phyloP scores from a whole-genome alignment of 2,329 filamentous ascomycete genomes.

The Colletotrichum spinosum region DNA sequence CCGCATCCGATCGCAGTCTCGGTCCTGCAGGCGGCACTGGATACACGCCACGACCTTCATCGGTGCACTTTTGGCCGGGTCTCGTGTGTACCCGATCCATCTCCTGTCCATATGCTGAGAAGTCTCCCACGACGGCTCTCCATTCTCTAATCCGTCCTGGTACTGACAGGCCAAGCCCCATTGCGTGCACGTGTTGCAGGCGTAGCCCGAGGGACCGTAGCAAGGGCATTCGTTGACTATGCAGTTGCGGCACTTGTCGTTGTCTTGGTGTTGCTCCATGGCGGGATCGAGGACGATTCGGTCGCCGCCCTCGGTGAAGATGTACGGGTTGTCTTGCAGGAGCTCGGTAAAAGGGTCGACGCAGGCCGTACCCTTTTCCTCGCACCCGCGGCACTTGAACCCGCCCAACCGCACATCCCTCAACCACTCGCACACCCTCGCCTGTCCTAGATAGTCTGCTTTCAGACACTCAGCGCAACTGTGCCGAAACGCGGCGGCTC shows the following conservation, averaged over 20 bases:
- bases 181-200: conserved; percentile 33
- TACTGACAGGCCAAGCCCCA: conserved; percentile 35
- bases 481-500: conserved; percentile 3
- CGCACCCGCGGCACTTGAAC: conserved; percentile 39
- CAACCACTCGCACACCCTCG: conserved; percentile 17
- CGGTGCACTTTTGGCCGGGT: neutral
- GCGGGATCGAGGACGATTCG: neutral
- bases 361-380: conserved; percentile 37
- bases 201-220: conserved; percentile 18
- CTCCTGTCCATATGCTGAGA: conserved; percentile 22
- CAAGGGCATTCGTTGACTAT: conserved; percentile 11
- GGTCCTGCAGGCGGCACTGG: conserved; percentile 13
- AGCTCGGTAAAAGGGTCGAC: conserved; percentile 35
- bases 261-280: neutral
- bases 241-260: conserved; percentile 24
- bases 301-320: conserved; percentile 1
- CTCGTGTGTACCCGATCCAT: conserved; percentile 26
- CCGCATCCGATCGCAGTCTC: conserved; percentile 49
- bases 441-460: no score
- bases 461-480: no score
- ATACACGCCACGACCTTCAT: conserved; percentile 22
- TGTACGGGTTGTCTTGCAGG: conserved; percentile 23
- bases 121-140: no score
- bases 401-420: conserved; percentile 26
- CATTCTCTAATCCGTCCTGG: neutral